These are phyloP conservation scores for Arthonia radiata DNA, from an alignment of 495 filamentous ascomycete species.

Conservation along the genomic window DNA sequence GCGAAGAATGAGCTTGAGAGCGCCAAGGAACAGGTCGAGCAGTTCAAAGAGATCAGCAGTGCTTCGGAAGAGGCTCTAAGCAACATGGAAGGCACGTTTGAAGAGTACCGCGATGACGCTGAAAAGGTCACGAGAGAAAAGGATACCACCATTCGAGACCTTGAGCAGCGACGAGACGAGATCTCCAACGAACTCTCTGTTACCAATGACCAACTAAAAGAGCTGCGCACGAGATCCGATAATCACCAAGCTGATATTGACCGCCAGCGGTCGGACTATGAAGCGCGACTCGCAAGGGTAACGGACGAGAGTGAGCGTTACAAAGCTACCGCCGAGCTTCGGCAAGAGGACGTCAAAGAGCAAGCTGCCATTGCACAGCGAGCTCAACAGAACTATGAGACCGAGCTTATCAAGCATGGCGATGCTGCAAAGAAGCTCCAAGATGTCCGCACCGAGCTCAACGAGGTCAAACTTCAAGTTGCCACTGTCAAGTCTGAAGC, in stretches of 20 bases:
- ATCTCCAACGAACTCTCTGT: slow-evolving; percentile 54
- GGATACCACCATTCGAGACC: slow-evolving; percentile 46
- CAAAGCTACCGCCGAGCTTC: slow-evolving; percentile 45
- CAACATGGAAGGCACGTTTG: slow-evolving; percentile 51
- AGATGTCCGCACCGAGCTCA: slow-evolving; percentile 49
- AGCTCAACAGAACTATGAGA: slow-evolving; percentile 87
- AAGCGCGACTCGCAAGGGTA: slow-evolving; percentile 52
- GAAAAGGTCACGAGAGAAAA: slow-evolving; percentile 49
- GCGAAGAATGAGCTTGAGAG: slow-evolving; percentile 51
- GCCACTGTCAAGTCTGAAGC: slow-evolving; percentile 47
- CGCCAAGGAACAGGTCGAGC: slow-evolving; percentile 53
- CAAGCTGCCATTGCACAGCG: slow-evolving; percentile 83
- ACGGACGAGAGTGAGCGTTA: slow-evolving; percentile 71
- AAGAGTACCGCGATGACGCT: slow-evolving; percentile 67
- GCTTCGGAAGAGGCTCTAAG: slow-evolving; percentile 70
- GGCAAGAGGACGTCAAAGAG: slow-evolving; percentile 72
- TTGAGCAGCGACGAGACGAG: slow-evolving; percentile 60
- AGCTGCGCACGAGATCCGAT: slow-evolving; percentile 48
- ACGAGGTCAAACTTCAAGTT: slow-evolving; percentile 52
- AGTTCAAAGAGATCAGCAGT: slow-evolving; percentile 74
- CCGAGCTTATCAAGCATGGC: slow-evolving; percentile 78
- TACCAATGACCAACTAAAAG: slow-evolving; percentile 55
- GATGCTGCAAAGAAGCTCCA: slow-evolving; percentile 71
- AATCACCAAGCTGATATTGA: slow-evolving; percentile 47
- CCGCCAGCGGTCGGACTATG: slow-evolving; percentile 51